Base-by-base conservation (phyloP, 345 rosid genomes). In the Durio zibethinus region DNA sequence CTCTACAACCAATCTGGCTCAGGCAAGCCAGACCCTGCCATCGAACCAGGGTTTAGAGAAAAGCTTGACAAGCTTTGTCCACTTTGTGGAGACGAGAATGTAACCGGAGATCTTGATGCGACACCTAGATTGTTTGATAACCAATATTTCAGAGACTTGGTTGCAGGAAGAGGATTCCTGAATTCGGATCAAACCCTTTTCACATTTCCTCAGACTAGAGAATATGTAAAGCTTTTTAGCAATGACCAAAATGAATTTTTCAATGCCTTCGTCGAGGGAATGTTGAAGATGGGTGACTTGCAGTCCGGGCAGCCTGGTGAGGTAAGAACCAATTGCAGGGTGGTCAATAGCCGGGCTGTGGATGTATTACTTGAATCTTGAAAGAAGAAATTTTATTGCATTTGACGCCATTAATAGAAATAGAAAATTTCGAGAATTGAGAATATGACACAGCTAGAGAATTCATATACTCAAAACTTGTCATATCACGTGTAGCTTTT, bases 1-100 rank as follows among this genome's bases (percentile, higher is more conserved):
- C 97, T 96, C 64, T 96, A 96, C 77, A 96, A 96, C 84, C 99
- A 94, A 72, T 93, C 97, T 2, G 98, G 95, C 1, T 73, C 94
- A 0, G 98, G 93, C 68, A 73, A 35, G 50, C 88, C 96, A 0
- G 98, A 96, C 83, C 92, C 93, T 8, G 73, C 89, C 2, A 68
- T 96, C 0, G 88, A 89, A 40, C 97, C 97, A 0, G 48, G 4
- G 27, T 93, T 76, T 82, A 78, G 80, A 50, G 85, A 85, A 68
- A 77, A 83, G 87, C 92, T 96, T 7, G 31, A 86, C 83, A 84
- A 76, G 84, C 88, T 96, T 1, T 96, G 99, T 72, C 98, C 97
- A 0, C 29, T 77, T 1, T 88, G 86, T 0, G 98, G 87, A 1
- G 99, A 96, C 47, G 86, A 85, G 81, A 92, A 88, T 42, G 90